These are phyloP conservation scores for Talaromyces nanjingensis DNA, from an alignment of 495 filamentous ascomycete species.

Conservation along the genomic window DNA sequence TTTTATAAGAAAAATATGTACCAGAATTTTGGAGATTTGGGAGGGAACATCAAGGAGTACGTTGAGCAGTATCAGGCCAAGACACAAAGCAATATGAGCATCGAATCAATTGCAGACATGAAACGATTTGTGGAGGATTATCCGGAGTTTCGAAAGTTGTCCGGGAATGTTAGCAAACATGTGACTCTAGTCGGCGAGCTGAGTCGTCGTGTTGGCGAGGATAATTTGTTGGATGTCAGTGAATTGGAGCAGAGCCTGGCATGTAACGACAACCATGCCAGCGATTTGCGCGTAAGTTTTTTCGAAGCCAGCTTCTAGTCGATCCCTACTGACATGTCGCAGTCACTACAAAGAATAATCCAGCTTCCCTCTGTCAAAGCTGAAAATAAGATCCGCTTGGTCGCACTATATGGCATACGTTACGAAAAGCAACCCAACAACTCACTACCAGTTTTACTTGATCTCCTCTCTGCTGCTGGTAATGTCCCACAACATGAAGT, in stretches of 20 bases:
- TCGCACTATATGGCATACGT: conserved; percentile 86
- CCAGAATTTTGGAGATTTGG: conserved; percentile 94
- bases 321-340: conserved; percentile 6
- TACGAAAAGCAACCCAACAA: conserved; percentile 82
- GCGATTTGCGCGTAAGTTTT: conserved; percentile 68
- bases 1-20: conserved; percentile 99
- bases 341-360: conserved; percentile 83
- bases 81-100: conserved; percentile 84
- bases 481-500: conserved; percentile 65
- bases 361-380: conserved; percentile 64
- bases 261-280: conserved; percentile 88
- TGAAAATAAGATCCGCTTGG: conserved; percentile 76
- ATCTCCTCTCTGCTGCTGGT: conserved; percentile 72
- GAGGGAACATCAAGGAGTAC: conserved; percentile 97
- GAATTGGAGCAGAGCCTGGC: conserved; percentile 95
- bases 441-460: conserved; percentile 71
- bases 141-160: conserved; percentile 92
- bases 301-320: background rate
- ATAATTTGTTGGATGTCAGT: conserved; percentile 84
- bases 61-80: conserved; percentile 96
- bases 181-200: conserved; percentile 93
- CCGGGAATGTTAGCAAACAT: conserved; percentile 97
- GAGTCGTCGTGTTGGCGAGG: conserved; percentile 74
- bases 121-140: conserved; percentile 99
- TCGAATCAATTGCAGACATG: conserved; percentile 96